Percentiles rank a stretch among this genome's conserved stretches.
Evolutionary conservation across 768 basidiomycete species (phyloP).

Genomic region (Suillus placidus): DNA sequence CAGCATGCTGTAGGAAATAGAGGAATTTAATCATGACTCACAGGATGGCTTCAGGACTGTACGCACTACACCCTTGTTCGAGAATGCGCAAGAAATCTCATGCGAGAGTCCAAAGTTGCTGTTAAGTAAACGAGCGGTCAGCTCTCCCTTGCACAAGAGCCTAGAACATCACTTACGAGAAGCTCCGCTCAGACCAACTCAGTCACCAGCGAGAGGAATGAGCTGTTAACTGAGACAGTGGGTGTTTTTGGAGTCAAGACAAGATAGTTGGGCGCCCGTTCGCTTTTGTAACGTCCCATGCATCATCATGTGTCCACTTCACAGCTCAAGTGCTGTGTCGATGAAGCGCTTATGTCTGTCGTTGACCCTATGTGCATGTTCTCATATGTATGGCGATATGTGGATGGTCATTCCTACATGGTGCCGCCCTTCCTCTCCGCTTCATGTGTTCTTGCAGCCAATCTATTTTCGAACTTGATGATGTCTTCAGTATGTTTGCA

Average conservation of each 20-base stretch:
- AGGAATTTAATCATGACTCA: neutral
- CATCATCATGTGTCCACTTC: neutral
- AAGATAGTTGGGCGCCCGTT: neutral
- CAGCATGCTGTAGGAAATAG: neutral
- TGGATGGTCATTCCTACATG: neutral
- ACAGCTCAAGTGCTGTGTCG: neutral
- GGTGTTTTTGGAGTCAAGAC: neutral
- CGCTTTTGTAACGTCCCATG: neutral
- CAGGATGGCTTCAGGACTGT: neutral
- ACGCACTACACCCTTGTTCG: neutral
- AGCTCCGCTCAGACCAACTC: neutral
- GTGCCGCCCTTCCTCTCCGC: neutral
- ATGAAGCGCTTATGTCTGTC: neutral
- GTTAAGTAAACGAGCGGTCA: neutral
- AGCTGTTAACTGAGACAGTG: neutral
- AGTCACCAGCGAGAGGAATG: neutral
- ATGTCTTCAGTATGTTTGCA: neutral
- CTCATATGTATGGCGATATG: neutral
- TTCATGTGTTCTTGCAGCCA: neutral
- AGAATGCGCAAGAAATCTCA: neutral
- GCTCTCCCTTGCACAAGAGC: neutral
- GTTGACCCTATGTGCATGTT: neutral
- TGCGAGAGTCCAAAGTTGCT: neutral
- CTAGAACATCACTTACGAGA: neutral
- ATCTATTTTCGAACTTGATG: neutral